Percentiles rank a stretch among this genome's conserved stretches.
Conservation (phyloP, 192 early-diverging fungal genomes). For the Jimgerdemannia flammicorona region DNA sequence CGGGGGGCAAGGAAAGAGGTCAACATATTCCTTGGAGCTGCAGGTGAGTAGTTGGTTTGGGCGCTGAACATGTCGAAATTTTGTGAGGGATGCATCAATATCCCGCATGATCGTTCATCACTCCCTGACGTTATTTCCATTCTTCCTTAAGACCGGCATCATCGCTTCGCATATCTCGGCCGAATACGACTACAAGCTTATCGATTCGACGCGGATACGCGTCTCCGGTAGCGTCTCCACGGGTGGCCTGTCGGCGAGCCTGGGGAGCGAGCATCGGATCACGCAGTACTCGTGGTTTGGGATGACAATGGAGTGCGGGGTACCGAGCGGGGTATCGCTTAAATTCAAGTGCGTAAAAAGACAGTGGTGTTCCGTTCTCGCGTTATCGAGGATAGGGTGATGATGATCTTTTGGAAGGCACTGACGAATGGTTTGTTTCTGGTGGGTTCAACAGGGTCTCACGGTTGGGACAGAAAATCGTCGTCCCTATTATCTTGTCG, state of each 20-base stretch:
- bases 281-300: constrained; percentile 50
- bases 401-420: no score
- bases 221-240: constrained; percentile 40
- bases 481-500: constrained; percentile 62
- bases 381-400: no score
- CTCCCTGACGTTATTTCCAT: neutral
- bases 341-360: constrained; percentile 42
- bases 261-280: constrained; percentile 53
- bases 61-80: neutral
- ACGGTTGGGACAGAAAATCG: constrained; percentile 65
- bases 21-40: constrained; percentile 41
- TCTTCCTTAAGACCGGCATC: constrained; percentile 42
- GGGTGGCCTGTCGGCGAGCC: constrained; percentile 41
- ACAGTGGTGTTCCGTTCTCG: no score
- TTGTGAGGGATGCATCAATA: no score
- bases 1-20: constrained; percentile 37
- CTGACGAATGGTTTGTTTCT: no score
- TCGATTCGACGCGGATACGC: constrained; percentile 37
- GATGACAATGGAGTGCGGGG: constrained; percentile 57
- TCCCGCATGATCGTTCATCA: neutral
- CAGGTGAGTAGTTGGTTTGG: constrained; percentile 27
- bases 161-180: constrained; percentile 43
- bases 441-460: constrained; percentile 33
- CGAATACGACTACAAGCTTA: constrained; percentile 44
- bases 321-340: constrained; percentile 53